Conservation (phyloP, 345 rosid species). For the Eucalyptus shirleyi region DNA sequence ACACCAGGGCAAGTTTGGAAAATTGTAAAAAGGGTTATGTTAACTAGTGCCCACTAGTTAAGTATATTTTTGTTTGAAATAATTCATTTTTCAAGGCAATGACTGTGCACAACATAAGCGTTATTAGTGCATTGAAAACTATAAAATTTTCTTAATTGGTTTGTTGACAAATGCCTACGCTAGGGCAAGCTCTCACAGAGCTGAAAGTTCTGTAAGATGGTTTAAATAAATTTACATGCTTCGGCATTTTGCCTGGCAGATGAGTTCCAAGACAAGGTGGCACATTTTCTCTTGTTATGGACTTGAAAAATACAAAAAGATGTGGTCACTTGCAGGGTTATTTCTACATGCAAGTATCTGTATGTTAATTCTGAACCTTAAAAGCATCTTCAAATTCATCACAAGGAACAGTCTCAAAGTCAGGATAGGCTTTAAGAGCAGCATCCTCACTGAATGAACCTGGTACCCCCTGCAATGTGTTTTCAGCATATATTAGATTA, state of each 20-base stretch:
- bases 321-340: neutral
- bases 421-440: constrained; percentile 55
- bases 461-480: constrained; percentile 25
- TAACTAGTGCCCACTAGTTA: neutral
- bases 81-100: neutral
- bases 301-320: neutral
- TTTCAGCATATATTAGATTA: neutral
- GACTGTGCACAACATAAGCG: neutral
- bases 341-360: neutral
- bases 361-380: constrained; percentile 16
- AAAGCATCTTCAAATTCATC: constrained; percentile 45
- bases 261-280: neutral
- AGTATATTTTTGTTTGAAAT: neutral
- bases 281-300: neutral
- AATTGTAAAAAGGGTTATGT: neutral
- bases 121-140: neutral
- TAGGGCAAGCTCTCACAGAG: neutral
- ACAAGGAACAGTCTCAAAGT: constrained; percentile 47
- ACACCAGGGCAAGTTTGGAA: neutral
- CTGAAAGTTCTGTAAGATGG: neutral
- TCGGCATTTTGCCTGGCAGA: neutral
- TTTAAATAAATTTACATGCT: neutral
- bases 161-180: neutral
- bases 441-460: constrained; percentile 54
- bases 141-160: neutral